Percentiles rank a stretch among this genome's conserved stretches.
These are phyloP conservation scores for Mycena pura DNA, from an alignment of 768 basidiomycete genomes.

Conservation along the genomic window DNA sequence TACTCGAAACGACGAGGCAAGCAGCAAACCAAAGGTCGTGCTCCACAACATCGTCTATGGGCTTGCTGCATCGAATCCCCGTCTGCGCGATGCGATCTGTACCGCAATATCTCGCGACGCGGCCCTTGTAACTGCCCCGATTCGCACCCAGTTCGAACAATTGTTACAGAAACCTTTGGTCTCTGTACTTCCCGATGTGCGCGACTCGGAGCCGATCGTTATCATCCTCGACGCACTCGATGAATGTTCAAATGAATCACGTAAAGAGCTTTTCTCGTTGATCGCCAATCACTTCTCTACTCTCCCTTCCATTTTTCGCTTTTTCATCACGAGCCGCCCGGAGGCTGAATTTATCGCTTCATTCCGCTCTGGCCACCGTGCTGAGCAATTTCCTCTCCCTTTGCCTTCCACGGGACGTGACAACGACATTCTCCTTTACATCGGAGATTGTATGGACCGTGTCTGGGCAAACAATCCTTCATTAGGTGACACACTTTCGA, in stretches of 20 bases:
- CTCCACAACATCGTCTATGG: constrained; percentile 16
- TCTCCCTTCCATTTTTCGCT: constrained; percentile 23
- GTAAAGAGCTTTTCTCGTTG: constrained; percentile 17
- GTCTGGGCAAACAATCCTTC: background rate
- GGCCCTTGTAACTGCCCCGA: background rate
- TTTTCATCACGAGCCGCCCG: constrained; percentile 28
- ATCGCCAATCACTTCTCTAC: constrained; percentile 12
- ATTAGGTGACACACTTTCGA: constrained; percentile 17
- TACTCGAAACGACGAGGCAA: constrained; percentile 3
- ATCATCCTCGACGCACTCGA: constrained; percentile 34
- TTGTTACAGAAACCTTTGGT: background rate
- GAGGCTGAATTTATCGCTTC: constrained; percentile 23
- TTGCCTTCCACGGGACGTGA: background rate
- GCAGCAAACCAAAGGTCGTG: constrained; percentile 15
- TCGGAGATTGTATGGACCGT: background rate
- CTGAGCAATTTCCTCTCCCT: background rate
- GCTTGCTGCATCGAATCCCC: background rate
- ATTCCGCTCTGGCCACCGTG: background rate
- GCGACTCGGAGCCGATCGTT: constrained; percentile 15
- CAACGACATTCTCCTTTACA: constrained; percentile 11
- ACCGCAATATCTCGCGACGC: background rate
- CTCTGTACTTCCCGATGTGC: background rate
- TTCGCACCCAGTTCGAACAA: background rate
- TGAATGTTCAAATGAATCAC: constrained; percentile 25
- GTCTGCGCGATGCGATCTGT: background rate